Base-by-base conservation (phyloP, 306 rosid genomes). In the Vigna hirtella region DNA sequence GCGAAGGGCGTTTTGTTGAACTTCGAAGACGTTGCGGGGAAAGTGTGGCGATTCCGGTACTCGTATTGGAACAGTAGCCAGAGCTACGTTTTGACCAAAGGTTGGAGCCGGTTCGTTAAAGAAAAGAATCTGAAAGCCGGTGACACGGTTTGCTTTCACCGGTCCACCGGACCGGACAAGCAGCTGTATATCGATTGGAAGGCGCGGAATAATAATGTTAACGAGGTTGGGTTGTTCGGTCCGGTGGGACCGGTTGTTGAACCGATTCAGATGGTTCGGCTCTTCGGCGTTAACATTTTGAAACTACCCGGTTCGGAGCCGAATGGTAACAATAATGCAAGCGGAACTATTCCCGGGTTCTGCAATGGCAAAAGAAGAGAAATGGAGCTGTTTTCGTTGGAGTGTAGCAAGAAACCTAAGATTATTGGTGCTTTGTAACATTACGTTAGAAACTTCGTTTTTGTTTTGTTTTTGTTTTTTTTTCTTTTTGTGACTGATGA, bases 51-150 rank as follows among this genome's bases (percentile, higher is more conserved):
- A 76, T 95, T 95, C 52, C 82, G 99, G 36, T 95, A 95, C 84
- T 95, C 99, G 3, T 95, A 95, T 59, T 95, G 99, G 99, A 95
- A 95, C 5, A 95, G 98, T 38, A 95, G 98, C 81, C 98, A 94
- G 78, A 95, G 98, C 73, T 95, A 95, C 38, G 98, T 95, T 66
- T 62, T 95, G 8, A 95, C 99, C 0, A 95, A 95, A 55, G 99
- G 99, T 1, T 95, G 99, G 99, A 92, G 96, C 91, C 88, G 99
- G 83, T 95, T 95, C 86, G 99, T 95, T 26, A 95, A 91, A 71
- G 99, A 95, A 77, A 95, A 95, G 89, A 86, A 80, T 26, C 83
- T 95, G 3, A 91, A 85, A 81, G 94, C 99, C 82, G 99, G 99
- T 10, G 98, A 95, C 86, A 84, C 89, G 79, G 98, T 95, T 30